phyloP scores from a whole-genome alignment of 495 filamentous ascomycete species.

The Gamarada debralockiae region DNA sequence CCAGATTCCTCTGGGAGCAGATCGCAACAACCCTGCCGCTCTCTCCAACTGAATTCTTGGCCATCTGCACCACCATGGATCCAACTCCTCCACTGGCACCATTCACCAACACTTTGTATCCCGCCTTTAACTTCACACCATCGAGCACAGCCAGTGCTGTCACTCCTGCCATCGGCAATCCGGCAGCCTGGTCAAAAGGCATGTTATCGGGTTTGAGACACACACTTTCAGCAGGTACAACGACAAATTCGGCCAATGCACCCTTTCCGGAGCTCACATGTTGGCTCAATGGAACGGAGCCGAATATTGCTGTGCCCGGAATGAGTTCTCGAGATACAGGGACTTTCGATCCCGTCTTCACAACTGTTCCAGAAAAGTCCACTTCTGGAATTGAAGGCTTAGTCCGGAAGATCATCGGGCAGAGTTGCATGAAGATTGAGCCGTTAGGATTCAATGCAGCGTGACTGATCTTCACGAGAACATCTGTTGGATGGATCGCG shows the following conservation, averaged over 20 bases:
- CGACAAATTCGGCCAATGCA: slow-evolving; percentile 31
- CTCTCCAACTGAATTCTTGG: slow-evolving; percentile 26
- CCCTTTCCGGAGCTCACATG: slow-evolving; percentile 28
- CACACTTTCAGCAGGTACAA: slow-evolving; percentile 25
- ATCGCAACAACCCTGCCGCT: too few species aligned
- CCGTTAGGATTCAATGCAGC: too few species aligned
- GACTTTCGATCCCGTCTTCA: too few species aligned
- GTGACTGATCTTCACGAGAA: too few species aligned
- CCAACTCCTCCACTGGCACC: slow-evolving; percentile 41
- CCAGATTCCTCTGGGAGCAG: too few species aligned
- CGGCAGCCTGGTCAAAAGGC: slow-evolving; percentile 26
- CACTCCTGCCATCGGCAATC: slow-evolving; percentile 29
- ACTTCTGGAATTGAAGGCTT: too few species aligned
- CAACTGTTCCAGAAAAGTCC: too few species aligned
- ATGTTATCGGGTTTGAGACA: slow-evolving; percentile 22
- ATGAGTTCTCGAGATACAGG: slow-evolving; percentile 15
- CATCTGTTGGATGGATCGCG: too few species aligned
- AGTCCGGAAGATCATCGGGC: too few species aligned
- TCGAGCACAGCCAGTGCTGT: slow-evolving; percentile 30
- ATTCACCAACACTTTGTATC: slow-evolving; percentile 33
- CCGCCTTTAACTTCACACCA: slow-evolving; percentile 19
- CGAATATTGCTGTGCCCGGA: slow-evolving; percentile 30
- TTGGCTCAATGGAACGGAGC: slow-evolving; percentile 25
- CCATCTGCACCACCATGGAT: slow-evolving; percentile 34
- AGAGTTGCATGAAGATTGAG: too few species aligned